These are phyloP conservation scores for Didymella segeticola DNA, from an alignment of 2,329 filamentous ascomycete genomes.

Conservation along the genomic window DNA sequence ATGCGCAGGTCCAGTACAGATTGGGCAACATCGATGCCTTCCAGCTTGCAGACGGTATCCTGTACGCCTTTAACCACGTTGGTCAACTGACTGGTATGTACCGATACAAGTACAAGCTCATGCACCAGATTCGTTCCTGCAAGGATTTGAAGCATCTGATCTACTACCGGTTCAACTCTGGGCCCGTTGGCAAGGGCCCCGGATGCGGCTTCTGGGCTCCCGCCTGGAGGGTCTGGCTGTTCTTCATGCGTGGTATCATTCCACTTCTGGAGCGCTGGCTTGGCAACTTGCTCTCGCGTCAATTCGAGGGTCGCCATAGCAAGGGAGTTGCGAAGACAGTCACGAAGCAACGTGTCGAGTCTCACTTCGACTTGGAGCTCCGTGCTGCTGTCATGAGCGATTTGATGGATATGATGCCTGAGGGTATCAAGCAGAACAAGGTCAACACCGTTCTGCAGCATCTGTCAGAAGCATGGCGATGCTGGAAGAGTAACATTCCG, in stretches of 20 bases:
- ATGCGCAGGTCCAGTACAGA: constrained; percentile 97
- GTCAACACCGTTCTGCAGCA: constrained; percentile 98
- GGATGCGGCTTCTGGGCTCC: constrained; percentile 99
- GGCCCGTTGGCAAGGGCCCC: constrained; percentile 94
- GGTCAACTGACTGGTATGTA: constrained; percentile 99
- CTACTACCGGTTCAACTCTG: constrained; percentile 98
- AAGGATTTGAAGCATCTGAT: constrained; percentile 99
- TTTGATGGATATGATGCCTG: constrained; percentile 99
- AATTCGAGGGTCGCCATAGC: constrained; percentile 97
- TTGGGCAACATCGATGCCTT: constrained; percentile 98
- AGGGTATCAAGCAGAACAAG: constrained; percentile 99
- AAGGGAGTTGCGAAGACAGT: constrained; percentile 99
- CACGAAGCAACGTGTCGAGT: constrained; percentile 98
- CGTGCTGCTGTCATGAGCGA: constrained; percentile 99
- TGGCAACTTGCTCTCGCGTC: constrained; percentile 92
- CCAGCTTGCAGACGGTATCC: constrained; percentile 95
- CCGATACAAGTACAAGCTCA: constrained; percentile 99
- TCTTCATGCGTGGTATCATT: constrained; percentile 99
- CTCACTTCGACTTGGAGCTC: constrained; percentile 96
- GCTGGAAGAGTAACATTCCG: constrained; percentile 99
- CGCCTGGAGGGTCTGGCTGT: constrained; percentile 98
- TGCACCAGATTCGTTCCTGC: constrained; percentile 99
- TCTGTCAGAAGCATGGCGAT: constrained; percentile 97
- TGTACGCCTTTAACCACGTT: constrained; percentile 99
- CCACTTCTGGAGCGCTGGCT: constrained; percentile 96